Base-by-base conservation (phyloP, 2,329 filamentous ascomycete species). In the Sodiomyces alkalinus region DNA sequence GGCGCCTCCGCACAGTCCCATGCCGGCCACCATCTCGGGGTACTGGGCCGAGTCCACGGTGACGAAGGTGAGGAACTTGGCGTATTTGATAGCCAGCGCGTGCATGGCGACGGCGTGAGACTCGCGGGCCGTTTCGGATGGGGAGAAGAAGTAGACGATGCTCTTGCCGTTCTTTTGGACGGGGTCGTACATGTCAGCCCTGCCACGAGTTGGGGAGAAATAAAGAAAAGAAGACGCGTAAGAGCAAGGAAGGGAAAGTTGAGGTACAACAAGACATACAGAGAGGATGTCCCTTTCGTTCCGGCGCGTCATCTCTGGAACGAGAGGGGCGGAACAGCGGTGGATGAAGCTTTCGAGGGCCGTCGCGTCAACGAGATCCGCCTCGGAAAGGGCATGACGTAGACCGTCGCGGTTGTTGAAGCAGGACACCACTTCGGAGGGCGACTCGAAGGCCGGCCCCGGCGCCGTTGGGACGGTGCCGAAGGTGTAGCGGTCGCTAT, bases 61-160 rank as follows among this genome's bases (percentile, higher is more conserved):
- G 4, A 60, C 54, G 33, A 67, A 66, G 30, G 43, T 46, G 9
- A 67, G 48, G 31, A 61, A 64, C 9, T 64, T 58, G 30, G 46
- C 38, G 41, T 61, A 64, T 37, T 53, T 54, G 35, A 55, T 56
- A 1, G 63, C 31, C 4, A 64, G 39, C 3, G 52, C 49, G 5
- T 46, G 44, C 26, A 64, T 47, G 47, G 11, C 47, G 42, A 27
- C 64, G 45, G 7, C 44, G 41, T 56, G 63, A 1, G 33, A 36
- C 3, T 53, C 44, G 2, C 51, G 47, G 16, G 56, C 49, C 7
- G 33, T 18, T 1, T 46, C 35, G 3, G 31, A 20, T 22, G 34
- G 28, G 15, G 32, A 37, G 30, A 46, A 41, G 33, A 44, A 56
- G 34, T 52, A 53, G 6, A 55, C 48, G 2, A 57, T 33, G 3